Percentiles rank a stretch among this genome's conserved stretches.
These are phyloP conservation scores for Boletellus ananas DNA, from an alignment of 768 basidiomycete species.

Conservation along the genomic window DNA sequence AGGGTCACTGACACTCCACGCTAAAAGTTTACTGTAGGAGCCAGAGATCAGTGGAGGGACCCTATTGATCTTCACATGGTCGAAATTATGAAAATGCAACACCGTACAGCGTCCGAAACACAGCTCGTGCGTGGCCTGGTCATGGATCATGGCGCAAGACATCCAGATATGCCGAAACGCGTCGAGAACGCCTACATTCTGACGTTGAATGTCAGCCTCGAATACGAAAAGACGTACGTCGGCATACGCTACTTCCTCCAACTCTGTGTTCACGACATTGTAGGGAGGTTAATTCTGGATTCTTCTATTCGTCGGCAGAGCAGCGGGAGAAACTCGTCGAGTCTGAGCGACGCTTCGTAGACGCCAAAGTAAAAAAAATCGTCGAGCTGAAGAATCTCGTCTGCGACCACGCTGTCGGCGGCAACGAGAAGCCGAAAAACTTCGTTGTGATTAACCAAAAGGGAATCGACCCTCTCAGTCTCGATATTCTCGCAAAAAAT, in stretches of 20 bases:
- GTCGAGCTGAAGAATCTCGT: slow-evolving; percentile 95
- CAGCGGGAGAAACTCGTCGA: slow-evolving; percentile 99
- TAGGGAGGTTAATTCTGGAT: slow-evolving; percentile 98
- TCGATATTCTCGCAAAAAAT: slow-evolving; percentile 95
- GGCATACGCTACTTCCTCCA: slow-evolving; percentile 10
- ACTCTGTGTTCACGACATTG: slow-evolving; percentile 19
- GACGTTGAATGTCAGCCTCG: slow-evolving; percentile 94
- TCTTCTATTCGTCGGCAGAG: slow-evolving; percentile 98
- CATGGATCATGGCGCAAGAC: slow-evolving; percentile 93
- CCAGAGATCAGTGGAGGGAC: slow-evolving; percentile 68
- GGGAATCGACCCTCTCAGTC: slow-evolving; percentile 94
- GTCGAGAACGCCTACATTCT: slow-evolving; percentile 95
- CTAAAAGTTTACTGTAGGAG: slow-evolving; percentile 39
- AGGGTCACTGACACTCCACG: slow-evolving; percentile 22
- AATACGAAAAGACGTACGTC: slow-evolving; percentile 98
- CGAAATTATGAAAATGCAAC: slow-evolving; percentile 99
- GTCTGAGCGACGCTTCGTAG: slow-evolving; percentile 90
- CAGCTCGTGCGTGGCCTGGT: slow-evolving; percentile 94
- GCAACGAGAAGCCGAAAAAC: slow-evolving; percentile 74
- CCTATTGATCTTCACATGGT: slow-evolving; percentile 99
- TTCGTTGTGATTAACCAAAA: slow-evolving; percentile 99
- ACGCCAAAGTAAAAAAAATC: slow-evolving; percentile 92
- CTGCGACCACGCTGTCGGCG: slow-evolving; percentile 88
- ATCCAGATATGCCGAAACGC: slow-evolving; percentile 99
- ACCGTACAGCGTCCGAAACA: slow-evolving; percentile 95